Evolutionary conservation across 768 basidiomycete species (phyloP).

Genomic region (Mrakia frigida): DNA sequence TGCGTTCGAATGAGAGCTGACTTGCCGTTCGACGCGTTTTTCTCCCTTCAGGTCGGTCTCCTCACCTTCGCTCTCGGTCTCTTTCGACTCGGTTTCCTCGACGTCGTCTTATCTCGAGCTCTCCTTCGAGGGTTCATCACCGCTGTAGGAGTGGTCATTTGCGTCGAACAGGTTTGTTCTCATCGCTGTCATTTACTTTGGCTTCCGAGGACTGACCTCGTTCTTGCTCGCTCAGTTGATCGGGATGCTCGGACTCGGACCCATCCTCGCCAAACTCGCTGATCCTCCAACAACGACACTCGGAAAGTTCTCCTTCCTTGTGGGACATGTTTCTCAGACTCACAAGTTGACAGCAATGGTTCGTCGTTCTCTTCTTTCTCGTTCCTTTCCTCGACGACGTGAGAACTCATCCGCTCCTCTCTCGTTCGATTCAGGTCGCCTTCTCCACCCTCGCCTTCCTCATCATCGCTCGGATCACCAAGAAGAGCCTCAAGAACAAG

Average conservation of each 20-base stretch:
- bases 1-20: neutral
- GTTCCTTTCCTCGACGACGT: neutral
- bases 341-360: slow-evolving; percentile 68
- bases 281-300: slow-evolving; percentile 51
- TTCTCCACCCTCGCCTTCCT: slow-evolving; percentile 64
- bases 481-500: slow-evolving; percentile 34
- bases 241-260: slow-evolving; percentile 77
- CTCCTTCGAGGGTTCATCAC: slow-evolving; percentile 56
- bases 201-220: neutral
- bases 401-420: neutral
- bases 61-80: slow-evolving; percentile 81
- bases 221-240: slow-evolving; percentile 53
- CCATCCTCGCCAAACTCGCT: slow-evolving; percentile 33
- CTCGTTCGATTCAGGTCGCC: slow-evolving; percentile 45
- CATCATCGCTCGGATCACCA: slow-evolving; percentile 54
- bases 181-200: too few species aligned
- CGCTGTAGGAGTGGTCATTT: slow-evolving; percentile 63
- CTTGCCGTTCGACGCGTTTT: neutral
- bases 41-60: slow-evolving; percentile 59
- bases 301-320: slow-evolving; percentile 71
- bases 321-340: slow-evolving; percentile 49
- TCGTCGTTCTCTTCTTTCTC: neutral
- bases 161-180: slow-evolving; percentile 58
- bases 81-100: slow-evolving; percentile 83
- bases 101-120: slow-evolving; percentile 85